Evolutionary conservation across 768 basidiomycete species (phyloP), one percentile per base, ranked within the genome.

Genomic region (Sarcomyxa edulis): DNA sequence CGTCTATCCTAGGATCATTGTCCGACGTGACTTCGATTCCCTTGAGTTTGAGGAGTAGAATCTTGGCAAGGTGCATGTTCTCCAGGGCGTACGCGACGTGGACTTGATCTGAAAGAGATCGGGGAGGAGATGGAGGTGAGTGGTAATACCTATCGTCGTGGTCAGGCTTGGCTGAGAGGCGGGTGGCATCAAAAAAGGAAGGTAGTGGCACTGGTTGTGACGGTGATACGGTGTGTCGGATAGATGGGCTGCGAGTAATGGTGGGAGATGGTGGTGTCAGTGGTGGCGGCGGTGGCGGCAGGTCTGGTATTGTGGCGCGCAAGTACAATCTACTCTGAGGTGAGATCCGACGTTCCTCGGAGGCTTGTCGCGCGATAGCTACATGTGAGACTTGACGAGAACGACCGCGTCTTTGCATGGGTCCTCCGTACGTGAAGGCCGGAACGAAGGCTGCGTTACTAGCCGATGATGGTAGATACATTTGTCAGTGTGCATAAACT

Each of bases 1-100:
- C 62, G 31, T 72, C 76, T 36, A 83, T 80, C 32, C 78, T 72
- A 1, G 81, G 79, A 55, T 82, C 81, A 43, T 71, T 56, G 55
- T 76, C 72, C 9, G 68, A 66, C 7, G 68, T 62, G 52, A 82
- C 74, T 42, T 81, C 70, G 39, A 81, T 70, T 45, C 80, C 81
- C 49, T 72, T 73, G 47, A 81, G 71, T 15, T 71, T 68, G 35
- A 84, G 60, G n/a, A 81, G 65, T 8, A 84, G 68, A 19, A 76
- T 63, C 60, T 77, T 78, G 31, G 81, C 81, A 44, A 76, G 70
- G 42, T 74, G 78, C 40, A 84, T 74, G 61, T 84, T 65, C 54
- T 84, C 81, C 45, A 69, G 63, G 0, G 80, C 78, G 49, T 83
- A 83, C 6, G 82, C 82, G 48, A 71, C 64, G 50, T 82, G 78